These are phyloP conservation scores for Candida suzukii DNA, from an alignment of 805 yeast genomes.

Conservation along the genomic window DNA sequence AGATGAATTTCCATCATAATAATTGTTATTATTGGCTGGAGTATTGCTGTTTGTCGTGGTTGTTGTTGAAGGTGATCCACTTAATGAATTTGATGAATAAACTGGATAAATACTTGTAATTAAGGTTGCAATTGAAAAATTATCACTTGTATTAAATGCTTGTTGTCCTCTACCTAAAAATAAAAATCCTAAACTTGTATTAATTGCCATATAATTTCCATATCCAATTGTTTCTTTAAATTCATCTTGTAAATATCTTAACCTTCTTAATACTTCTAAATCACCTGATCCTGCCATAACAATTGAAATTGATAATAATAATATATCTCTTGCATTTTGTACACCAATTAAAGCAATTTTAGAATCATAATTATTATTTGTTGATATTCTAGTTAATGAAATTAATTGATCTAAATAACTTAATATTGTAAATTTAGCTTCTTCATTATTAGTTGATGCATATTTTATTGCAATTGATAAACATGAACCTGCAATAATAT, in stretches of 20 bases:
- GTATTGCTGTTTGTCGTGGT: constrained; percentile 5
- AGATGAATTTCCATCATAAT: too few relatives aligned
- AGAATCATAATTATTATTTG: constrained; percentile 47
- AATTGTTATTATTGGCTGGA: too few relatives aligned
- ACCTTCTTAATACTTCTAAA: constrained; percentile 63
- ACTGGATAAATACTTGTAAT: constrained; percentile 74
- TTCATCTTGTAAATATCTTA: constrained; percentile 62
- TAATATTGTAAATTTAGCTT: constrained; percentile 50
- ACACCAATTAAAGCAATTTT: constrained; percentile 48
- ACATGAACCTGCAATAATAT: constrained; percentile 68
- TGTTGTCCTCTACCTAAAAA: constrained; percentile 92
- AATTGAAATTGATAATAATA: constrained; percentile 60
- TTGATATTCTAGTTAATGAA: too few relatives aligned
- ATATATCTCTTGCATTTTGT: constrained; percentile 45
- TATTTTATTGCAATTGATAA: constrained; percentile 66
- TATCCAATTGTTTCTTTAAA: constrained; percentile 36
- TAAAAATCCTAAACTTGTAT: constrained; percentile 79
- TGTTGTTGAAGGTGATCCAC: constrained; percentile 25
- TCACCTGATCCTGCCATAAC: constrained; percentile 93
- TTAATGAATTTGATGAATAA: constrained; percentile 34
- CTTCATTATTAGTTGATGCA: constrained; percentile 59
- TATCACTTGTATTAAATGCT: constrained; percentile 55
- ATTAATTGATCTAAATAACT: constrained; percentile 46
- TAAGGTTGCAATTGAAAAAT: constrained; percentile 61
- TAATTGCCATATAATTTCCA: constrained; percentile 72